Conservation (phyloP, 768 basidiomycete genomes). For the Lactarius quietus region DNA sequence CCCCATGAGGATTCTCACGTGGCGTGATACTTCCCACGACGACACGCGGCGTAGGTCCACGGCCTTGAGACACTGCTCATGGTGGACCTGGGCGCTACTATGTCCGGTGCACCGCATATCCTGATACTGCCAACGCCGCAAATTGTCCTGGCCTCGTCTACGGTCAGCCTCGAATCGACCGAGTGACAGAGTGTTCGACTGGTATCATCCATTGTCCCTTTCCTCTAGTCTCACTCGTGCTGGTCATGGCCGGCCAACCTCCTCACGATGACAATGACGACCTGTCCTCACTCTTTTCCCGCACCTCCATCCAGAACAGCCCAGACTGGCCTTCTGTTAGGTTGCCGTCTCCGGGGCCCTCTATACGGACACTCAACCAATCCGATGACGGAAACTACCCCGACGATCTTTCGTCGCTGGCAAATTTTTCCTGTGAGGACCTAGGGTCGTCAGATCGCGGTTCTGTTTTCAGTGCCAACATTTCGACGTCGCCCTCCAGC, state of each 20-base stretch:
- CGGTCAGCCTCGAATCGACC: neutral
- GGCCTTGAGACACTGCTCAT: neutral
- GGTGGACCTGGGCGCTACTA: neutral
- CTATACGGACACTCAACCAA: neutral
- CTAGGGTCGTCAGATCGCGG: neutral
- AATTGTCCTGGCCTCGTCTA: neutral
- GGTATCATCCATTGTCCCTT: neutral
- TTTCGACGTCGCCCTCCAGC: slow-evolving; percentile 43
- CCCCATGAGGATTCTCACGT: neutral
- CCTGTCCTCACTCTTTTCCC: neutral
- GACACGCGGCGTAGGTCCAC: neutral
- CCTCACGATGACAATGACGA: neutral
- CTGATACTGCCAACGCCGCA: neutral
- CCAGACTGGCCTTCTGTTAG: neutral
- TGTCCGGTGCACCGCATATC: neutral
- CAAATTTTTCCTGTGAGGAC: neutral
- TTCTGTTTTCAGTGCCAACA: neutral
- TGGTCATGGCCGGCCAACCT: neutral
- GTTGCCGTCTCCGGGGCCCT: neutral
- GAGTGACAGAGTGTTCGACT: neutral
- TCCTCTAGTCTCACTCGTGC: neutral
- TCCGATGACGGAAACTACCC: neutral
- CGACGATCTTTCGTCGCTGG: neutral
- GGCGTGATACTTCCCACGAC: neutral
- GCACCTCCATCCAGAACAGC: neutral